Base-by-base conservation (phyloP, 2,329 filamentous ascomycete species). In the Chaetomiaceae sp. region DNA sequence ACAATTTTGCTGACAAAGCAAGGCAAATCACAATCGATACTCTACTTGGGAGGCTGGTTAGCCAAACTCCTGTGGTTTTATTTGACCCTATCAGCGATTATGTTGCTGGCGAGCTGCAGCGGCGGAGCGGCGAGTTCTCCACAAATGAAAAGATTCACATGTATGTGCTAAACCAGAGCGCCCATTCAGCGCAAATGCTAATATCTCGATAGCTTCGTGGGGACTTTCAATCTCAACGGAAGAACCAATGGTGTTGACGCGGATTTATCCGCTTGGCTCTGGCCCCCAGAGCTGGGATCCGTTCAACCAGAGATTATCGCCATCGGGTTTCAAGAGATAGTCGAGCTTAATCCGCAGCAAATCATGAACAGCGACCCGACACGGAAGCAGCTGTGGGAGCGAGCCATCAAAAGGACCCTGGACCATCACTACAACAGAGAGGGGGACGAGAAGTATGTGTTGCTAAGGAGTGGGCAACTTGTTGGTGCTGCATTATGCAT, bases 281-380 rank as follows among this genome's bases (percentile, higher is more conserved):
- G 87, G 64, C 88, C 89, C 0, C 71, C 78, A 4, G 68, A 69
- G 34, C 64, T 78, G 9, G 78, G 81, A 5, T 69, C 82, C 3
- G 75, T 81, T 42, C 83, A 88, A 56, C 91, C 94, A 5, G 88
- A 92, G 54, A 88, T 99, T 33, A 84, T 95, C 47, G 90, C 87
- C 7, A 85, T 96, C 14, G 94, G 90, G 0, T 97, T 99, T 63
- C 94, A 99, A 66, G 94, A 99, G 69, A 97, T 99, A 58, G 94
- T 99, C n/a, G 89, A 96, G 65, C 75, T 99, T 42, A 96, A 90
- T 62, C 94, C 95, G 14, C 92, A 97, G 67, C 94, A 99, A 65
- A 97, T 99, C 65, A 96, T 99, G 90, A 96, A 95, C 60, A 97
- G 91, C 55, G 92, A 99, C 66, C 94, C 94, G 1, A 83, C 85